phyloP scores from a whole-genome alignment of 306 rosid species.

The Prunus salicina region DNA sequence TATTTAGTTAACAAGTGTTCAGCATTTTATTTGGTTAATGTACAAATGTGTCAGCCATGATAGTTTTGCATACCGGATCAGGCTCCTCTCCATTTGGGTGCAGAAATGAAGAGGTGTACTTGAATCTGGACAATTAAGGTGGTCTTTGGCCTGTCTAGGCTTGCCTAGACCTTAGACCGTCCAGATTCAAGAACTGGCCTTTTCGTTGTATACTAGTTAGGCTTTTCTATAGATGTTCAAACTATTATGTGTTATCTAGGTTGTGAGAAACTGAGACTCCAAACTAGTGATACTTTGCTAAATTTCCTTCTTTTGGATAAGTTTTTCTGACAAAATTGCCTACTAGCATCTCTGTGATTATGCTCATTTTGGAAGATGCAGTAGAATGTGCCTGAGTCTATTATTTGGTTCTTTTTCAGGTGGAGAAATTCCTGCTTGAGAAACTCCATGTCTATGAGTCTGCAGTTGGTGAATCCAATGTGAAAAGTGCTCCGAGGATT shows the following conservation, averaged over 20 bases:
- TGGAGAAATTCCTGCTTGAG: constrained; percentile 48
- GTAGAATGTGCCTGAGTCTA: background rate
- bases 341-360: background rate
- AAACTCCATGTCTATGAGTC: constrained; percentile 47
- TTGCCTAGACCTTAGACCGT: background rate
- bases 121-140: background rate
- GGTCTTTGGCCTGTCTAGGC: background rate
- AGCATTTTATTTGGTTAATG: background rate
- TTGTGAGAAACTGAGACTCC: constrained; percentile 1
- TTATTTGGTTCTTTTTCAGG: background rate
- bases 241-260: background rate
- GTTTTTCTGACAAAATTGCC: background rate
- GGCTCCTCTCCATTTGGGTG: background rate
- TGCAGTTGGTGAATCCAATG: constrained; percentile 38
- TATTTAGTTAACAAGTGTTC: background rate
- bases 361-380: background rate
- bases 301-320: background rate
- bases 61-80: constrained; percentile 1
- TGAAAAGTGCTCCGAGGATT: constrained; percentile 36
- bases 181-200: background rate
- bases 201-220: background rate
- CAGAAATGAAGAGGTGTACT: background rate
- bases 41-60: background rate
- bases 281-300: background rate
- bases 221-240: background rate